Evolutionary conservation across 768 basidiomycete species (phyloP).

Genomic region (Pisolithus sp.): DNA sequence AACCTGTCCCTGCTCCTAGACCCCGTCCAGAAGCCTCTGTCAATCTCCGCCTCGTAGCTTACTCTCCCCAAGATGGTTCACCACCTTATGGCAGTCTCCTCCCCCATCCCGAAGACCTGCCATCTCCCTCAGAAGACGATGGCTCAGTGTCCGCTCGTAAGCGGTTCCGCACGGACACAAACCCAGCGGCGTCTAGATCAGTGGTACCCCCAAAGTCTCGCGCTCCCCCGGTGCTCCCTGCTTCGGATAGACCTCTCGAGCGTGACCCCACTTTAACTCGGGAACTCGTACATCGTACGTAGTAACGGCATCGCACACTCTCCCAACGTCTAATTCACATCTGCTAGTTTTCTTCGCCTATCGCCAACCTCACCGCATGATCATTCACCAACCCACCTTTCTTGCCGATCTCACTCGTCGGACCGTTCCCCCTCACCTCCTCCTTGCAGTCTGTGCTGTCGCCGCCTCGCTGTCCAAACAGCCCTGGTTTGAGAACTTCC

Average conservation of each 20-base stretch:
- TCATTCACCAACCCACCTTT: conserved; percentile 78
- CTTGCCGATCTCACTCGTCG: conserved; percentile 58
- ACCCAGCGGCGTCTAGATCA: conserved; percentile 30
- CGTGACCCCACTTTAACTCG: conserved; percentile 60
- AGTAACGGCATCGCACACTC: background rate
- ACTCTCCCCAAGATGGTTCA: conserved; percentile 12
- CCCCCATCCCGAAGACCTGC: conserved; percentile 9
- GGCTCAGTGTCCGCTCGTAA: conserved; percentile 38
- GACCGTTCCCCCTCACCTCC: conserved; percentile 61
- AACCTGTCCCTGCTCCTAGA: conserved; percentile 69
- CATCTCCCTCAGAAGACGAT: conserved; percentile 30
- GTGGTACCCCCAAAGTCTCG: conserved; percentile 27
- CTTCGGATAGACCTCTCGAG: conserved; percentile 38
- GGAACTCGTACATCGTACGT: conserved; percentile 69
- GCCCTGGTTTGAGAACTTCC: conserved; percentile 49
- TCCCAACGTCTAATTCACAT: conserved; percentile 1
- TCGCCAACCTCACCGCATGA: conserved; percentile 68
- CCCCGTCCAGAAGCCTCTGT: conserved; percentile 26
- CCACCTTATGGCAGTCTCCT: conserved; percentile 6
- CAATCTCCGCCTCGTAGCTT: conserved; percentile 18
- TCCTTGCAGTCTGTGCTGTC: conserved; percentile 70
- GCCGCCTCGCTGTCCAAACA: conserved; percentile 73
- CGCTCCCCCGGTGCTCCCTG: conserved; percentile 28
- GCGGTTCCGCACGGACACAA: conserved; percentile 42
- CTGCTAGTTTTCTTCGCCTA: conserved; percentile 72